Evolutionary conservation across 73 alveolate species (phyloP).

Genomic region (Tetrahymena malaccensis): DNA sequence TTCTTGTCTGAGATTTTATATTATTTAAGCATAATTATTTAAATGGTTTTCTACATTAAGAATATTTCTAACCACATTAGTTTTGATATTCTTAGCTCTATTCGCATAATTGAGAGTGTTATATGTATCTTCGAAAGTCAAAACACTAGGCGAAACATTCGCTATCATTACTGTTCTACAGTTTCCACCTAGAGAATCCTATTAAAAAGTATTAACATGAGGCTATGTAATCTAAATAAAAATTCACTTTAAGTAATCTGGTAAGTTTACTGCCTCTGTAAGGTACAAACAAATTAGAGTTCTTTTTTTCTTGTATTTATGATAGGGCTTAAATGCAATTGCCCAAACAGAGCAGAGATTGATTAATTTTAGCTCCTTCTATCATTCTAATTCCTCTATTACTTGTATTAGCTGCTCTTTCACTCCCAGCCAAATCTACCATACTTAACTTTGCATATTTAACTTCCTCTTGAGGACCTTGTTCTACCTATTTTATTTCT

Average conservation of each 20-base stretch:
- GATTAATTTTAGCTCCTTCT: conserved; percentile 98
- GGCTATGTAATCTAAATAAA: neutral
- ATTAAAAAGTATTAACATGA: neutral
- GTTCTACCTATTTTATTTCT: conserved; percentile 71
- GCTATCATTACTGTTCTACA: conserved; percentile 99
- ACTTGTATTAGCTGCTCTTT: conserved; percentile 92
- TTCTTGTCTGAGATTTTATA: conserved; percentile 79
- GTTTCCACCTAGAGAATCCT: conserved; percentile 99
- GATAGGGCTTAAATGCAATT: conserved; percentile 98
- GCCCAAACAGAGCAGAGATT: conserved; percentile 93
- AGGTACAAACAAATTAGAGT: conserved; percentile 80
- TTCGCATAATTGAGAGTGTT: conserved; percentile 99
- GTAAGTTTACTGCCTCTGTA: conserved; percentile 98
- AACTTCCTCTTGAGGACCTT: conserved; percentile 79
- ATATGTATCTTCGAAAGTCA: conserved; percentile 95
- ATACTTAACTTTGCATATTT: conserved; percentile 80
- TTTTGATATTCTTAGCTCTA: conserved; percentile 98
- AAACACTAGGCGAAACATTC: conserved; percentile 84
- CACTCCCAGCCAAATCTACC: conserved; percentile 98
- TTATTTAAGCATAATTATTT: conserved; percentile 90
- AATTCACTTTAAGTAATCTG: conserved; percentile 63
- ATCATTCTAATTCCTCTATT: conserved; percentile 95
- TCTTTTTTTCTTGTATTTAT: conserved; percentile 74
- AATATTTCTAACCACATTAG: conserved; percentile 83
- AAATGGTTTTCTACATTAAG: conserved; percentile 92